Evolutionary conservation across 2,329 filamentous ascomycete species (phyloP), one percentile per base, ranked within the genome.

Genomic region (Stachybotrys elegans): DNA sequence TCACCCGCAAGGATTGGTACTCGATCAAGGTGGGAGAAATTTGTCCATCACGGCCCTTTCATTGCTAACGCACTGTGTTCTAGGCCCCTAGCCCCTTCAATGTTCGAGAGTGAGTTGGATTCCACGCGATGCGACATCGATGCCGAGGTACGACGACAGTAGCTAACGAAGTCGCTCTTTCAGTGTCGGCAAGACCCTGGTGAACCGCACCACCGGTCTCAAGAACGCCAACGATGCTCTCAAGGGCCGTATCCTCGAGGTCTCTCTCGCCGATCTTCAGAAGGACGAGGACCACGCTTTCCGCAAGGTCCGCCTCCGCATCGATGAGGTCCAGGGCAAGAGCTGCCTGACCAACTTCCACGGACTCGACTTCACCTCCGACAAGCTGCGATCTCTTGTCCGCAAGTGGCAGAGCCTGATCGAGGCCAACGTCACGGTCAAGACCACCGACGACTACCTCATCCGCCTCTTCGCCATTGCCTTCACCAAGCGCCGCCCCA

Each of bases 301-400:
- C 88, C 92, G 93, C 78, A 98, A 98, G 83, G 81, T 98, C 71
- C 95, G 95, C 83, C 90, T 98, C 69, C 85, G 93, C 58, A 88
- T 97, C 64, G 93, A 98, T 68, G 93, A 98, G 78, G 84, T 98
- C 55, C 93, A 98, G 79, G 93, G 93, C 81, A 96, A 96, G 85
- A 97, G 95, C 86, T 97, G 93, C 80, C 78, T 98, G 74, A 97
- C 93, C 81, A 96, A 96, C 85, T 98, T 98, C 87, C 91, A 98
- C 84, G 93, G 93, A 62, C 84, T 98, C 71, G 93, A 98, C 79
- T 97, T 98, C 86, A 98, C 93, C 70, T 96, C 93, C 62, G 93
- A 98, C 84, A 98, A 98, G 84, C 86, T 98, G 64, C 88, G 93
- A 69, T 97, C 93, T 54, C 86, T 98, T 58, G 93, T 98, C 63